A percentile compares a stretch with the other conserved stretches of the same genome.
These are phyloP conservation scores for Clonostachys byssicola DNA, from an alignment of 2,329 filamentous ascomycete genomes.

Conservation along the genomic window DNA sequence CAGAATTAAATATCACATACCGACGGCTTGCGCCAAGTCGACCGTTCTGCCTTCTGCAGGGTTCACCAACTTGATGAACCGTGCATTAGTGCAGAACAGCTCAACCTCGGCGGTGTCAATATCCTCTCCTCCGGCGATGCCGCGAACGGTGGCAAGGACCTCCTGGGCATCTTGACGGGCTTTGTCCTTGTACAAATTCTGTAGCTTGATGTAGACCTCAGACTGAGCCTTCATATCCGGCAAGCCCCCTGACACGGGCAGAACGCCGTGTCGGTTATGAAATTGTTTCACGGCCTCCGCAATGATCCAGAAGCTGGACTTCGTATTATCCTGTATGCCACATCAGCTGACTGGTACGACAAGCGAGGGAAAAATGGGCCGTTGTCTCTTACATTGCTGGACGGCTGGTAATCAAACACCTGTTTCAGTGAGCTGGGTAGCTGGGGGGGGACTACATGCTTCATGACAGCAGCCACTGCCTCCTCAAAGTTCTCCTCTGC, in stretches of 20 bases:
- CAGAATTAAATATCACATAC: slow-evolving; percentile 34
- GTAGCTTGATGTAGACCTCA: slow-evolving; percentile 81
- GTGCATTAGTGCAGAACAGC: slow-evolving; percentile 91
- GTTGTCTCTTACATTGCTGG: slow-evolving; percentile 42
- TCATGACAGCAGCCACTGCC: slow-evolving; percentile 80
- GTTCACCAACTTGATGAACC: slow-evolving; percentile 85
- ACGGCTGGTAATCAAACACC: slow-evolving; percentile 66
- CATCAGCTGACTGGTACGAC: slow-evolving; percentile 10
- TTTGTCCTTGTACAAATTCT: slow-evolving; percentile 89
- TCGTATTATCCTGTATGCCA: slow-evolving; percentile 31
- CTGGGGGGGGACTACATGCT: slow-evolving; percentile 69
- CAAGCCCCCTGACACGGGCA: slow-evolving; percentile 82
- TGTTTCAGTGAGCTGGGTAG: slow-evolving; percentile 68
- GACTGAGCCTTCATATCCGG: slow-evolving; percentile 98
- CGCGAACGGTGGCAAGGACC: slow-evolving; percentile 62
- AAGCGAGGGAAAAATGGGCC: neutral
- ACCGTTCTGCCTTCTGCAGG: slow-evolving; percentile 35
- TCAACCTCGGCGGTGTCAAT: slow-evolving; percentile 76
- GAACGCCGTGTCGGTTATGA: slow-evolving; percentile 63
- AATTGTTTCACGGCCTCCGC: slow-evolving; percentile 76
- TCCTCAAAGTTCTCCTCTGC: slow-evolving; percentile 98
- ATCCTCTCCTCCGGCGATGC: slow-evolving; percentile 37
- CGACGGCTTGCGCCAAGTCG: slow-evolving; percentile 46
- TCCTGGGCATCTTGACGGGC: slow-evolving; percentile 75
- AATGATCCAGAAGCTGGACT: slow-evolving; percentile 81